These are phyloP conservation scores for Trichoderma sp. DNA, from an alignment of 2,329 filamentous ascomycete species.

Conservation along the genomic window DNA sequence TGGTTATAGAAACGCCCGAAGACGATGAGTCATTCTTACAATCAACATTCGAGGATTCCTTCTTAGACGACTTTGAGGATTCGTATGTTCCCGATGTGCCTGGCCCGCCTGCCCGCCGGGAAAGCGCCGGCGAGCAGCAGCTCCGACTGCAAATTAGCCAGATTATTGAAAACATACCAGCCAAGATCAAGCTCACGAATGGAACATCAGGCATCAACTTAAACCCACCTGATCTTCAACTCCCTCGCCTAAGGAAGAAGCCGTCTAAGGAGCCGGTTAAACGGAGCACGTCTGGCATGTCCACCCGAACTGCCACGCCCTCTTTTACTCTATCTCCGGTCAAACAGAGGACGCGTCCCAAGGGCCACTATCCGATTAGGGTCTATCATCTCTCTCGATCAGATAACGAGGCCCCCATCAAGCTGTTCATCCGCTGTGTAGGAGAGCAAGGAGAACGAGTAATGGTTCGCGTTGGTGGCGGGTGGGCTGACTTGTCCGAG, in stretches of 20 bases:
- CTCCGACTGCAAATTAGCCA: slow-evolving; percentile 78
- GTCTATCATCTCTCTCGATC: slow-evolving; percentile 87
- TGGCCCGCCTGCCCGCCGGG: slow-evolving; percentile 28
- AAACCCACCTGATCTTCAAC: slow-evolving; percentile 57
- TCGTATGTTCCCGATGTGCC: slow-evolving; percentile 34
- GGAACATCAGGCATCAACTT: slow-evolving; percentile 49
- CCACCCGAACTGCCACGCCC: slow-evolving; percentile 60
- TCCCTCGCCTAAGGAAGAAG: slow-evolving; percentile 47
- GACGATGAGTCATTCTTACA: slow-evolving; percentile 41
- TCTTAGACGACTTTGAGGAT: slow-evolving; percentile 48
- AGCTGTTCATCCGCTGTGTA: slow-evolving; percentile 89
- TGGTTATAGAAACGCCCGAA: slow-evolving; percentile 42
- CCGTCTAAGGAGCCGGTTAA: slow-evolving; percentile 44
- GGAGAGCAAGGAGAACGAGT: slow-evolving; percentile 88
- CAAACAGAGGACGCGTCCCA: slow-evolving; percentile 48
- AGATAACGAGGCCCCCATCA: slow-evolving; percentile 83
- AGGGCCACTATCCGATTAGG: slow-evolving; percentile 72
- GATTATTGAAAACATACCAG: slow-evolving; percentile 74
- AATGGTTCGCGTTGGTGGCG: slow-evolving; percentile 96
- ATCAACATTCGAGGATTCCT: slow-evolving; percentile 45
- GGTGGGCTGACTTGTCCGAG: slow-evolving; percentile 96
- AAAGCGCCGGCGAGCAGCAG: slow-evolving; percentile 58
- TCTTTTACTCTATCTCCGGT: slow-evolving; percentile 69
- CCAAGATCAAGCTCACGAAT: slow-evolving; percentile 70
- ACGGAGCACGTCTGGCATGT: slow-evolving; percentile 52